Evolutionary conservation across 2,329 filamentous ascomycete species (phyloP).

Genomic region (Graphilbum ipis-grandicollis): DNA sequence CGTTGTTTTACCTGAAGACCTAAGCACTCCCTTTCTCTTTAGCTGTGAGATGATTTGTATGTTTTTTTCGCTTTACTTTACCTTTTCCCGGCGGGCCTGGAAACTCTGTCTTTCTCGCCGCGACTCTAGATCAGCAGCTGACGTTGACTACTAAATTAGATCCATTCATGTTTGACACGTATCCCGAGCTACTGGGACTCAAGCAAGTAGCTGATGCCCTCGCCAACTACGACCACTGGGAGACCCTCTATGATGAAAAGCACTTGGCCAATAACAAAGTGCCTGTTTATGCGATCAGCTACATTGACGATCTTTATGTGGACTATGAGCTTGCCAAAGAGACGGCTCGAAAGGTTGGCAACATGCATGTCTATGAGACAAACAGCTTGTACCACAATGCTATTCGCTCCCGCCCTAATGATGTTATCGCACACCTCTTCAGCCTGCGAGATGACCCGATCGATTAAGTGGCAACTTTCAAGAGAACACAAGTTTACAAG

Average conservation of each 20-base stretch:
- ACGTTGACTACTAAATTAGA: conserved; percentile 12
- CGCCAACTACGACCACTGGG: conserved; percentile 54
- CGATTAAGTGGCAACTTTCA: conserved; percentile 21
- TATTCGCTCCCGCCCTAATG: conserved; percentile 52
- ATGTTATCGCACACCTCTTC: conserved; percentile 63
- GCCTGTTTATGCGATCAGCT: conserved; percentile 72
- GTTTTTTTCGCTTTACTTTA: too few relatives aligned
- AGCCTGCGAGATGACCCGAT: conserved; percentile 52
- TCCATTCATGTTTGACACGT: conserved; percentile 68
- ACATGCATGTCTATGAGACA: conserved; percentile 66
- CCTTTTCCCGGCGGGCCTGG: too few relatives aligned
- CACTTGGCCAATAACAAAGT: conserved; percentile 63
- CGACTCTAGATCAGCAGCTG: neutral
- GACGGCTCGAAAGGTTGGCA: conserved; percentile 58
- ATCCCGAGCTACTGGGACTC: conserved; percentile 55
- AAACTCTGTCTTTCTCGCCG: too few relatives aligned
- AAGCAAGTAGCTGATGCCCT: conserved; percentile 52
- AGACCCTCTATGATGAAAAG: conserved; percentile 55
- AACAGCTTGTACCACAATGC: conserved; percentile 82
- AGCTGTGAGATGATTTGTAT: conserved; percentile 76
- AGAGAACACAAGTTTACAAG: too few relatives aligned
- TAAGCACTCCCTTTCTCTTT: conserved; percentile 46
- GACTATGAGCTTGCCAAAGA: conserved; percentile 56
- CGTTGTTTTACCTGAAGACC: conserved; percentile 7
- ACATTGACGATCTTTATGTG: conserved; percentile 84